Conservation (phyloP, 768 basidiomycete genomes). For the Lactarius psammicola region DNA sequence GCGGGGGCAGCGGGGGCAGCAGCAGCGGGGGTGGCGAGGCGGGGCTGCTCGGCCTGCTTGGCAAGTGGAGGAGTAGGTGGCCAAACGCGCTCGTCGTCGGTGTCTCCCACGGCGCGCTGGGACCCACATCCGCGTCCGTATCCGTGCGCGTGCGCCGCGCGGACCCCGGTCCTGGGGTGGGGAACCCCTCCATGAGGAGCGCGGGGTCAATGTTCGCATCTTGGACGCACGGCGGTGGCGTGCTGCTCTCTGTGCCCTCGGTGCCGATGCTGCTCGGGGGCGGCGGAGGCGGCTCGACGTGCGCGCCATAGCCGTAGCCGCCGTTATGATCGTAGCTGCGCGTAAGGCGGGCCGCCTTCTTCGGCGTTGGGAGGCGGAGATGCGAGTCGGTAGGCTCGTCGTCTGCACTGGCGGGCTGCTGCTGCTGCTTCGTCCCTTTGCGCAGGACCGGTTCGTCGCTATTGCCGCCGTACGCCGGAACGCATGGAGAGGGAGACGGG, state of each 20-base stretch:
- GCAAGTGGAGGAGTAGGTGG: background rate
- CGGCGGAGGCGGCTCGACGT: background rate
- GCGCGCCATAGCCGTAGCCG: background rate
- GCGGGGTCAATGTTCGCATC: slow-evolving; percentile 22
- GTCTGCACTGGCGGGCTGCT: background rate
- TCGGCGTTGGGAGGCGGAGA: slow-evolving; percentile 8
- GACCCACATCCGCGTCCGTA: background rate
- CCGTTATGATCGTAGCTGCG: background rate
- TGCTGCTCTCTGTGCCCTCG: background rate
- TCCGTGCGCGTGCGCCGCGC: background rate
- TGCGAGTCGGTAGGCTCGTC: slow-evolving; percentile 2
- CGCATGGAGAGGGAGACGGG: slow-evolving; percentile 11
- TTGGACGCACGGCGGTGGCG: background rate
- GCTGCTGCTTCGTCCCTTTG: background rate
- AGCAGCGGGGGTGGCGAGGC: background rate
- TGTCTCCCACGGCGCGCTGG: background rate
- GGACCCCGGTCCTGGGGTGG: background rate
- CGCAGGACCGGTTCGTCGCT: background rate
- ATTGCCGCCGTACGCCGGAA: background rate
- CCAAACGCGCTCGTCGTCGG: background rate
- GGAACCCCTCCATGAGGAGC: slow-evolving; percentile 11
- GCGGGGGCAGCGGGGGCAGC: too few species aligned
- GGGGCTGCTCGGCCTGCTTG: background rate
- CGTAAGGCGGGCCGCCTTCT: background rate
- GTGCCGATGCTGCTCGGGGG: background rate